Evolutionary conservation across 2,329 filamentous ascomycete species (phyloP).

Genomic region (Kalmusia sp.): DNA sequence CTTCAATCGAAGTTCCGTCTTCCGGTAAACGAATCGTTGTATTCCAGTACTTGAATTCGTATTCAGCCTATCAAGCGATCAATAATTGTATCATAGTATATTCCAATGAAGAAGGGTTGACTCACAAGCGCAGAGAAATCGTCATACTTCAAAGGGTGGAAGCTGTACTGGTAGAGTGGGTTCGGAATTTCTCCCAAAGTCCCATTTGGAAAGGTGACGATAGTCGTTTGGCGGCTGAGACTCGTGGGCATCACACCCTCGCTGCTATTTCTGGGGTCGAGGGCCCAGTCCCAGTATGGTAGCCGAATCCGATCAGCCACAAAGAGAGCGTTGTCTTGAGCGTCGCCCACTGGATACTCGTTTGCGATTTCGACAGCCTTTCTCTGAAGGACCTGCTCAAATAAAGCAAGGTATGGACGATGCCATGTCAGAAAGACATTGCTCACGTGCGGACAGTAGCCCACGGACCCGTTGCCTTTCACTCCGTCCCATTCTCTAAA

Average conservation of each 20-base stretch:
- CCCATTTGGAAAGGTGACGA: constrained; percentile 37
- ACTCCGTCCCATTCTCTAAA: constrained; percentile 37
- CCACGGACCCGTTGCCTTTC: constrained; percentile 28
- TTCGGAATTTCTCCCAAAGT: constrained; percentile 32
- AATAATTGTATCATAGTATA: neutral
- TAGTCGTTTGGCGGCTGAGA: constrained; percentile 24
- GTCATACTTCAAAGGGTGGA: constrained; percentile 36
- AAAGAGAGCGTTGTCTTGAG: constrained; percentile 28
- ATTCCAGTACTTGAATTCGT: constrained; percentile 41
- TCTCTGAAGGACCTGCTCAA: constrained; percentile 41
- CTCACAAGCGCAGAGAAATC: constrained; percentile 37
- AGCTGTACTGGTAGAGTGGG: constrained; percentile 37
- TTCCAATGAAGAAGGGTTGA: neutral
- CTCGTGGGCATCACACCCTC: constrained; percentile 35
- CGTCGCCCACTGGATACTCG: constrained; percentile 31
- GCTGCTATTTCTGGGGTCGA: constrained; percentile 25
- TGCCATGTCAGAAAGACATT: constrained; percentile 43
- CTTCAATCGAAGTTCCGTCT: constrained; percentile 28
- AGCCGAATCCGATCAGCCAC: constrained; percentile 34
- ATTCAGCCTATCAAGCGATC: constrained; percentile 27
- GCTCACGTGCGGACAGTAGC: constrained; percentile 39
- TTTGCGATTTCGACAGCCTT: constrained; percentile 38
- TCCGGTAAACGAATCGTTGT: constrained; percentile 37
- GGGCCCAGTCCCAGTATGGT: constrained; percentile 47
- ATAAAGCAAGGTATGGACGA: constrained; percentile 40